Conservation (phyloP, 805 yeast genomes). For the Ogataea pignaliae region DNA sequence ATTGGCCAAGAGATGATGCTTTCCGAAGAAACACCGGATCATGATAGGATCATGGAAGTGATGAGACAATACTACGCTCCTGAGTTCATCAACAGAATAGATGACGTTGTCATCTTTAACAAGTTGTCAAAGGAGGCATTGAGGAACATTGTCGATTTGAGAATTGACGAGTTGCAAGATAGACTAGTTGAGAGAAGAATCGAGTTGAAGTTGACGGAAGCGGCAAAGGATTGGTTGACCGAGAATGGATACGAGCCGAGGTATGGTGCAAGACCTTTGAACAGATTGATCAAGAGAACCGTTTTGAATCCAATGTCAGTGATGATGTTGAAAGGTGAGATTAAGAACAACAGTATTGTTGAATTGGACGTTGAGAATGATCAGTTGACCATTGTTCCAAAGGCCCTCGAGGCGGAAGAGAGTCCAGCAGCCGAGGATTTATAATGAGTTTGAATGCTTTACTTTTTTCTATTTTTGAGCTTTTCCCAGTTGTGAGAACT, state of each 20-base stretch:
- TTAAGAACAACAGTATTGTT: constrained; percentile 55
- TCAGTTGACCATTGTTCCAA: constrained; percentile 8
- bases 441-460: too few species aligned
- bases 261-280: constrained; percentile 95
- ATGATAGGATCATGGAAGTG: constrained; percentile 56
- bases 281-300: constrained; percentile 78
- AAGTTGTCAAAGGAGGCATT: constrained; percentile 75
- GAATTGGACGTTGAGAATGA: constrained; percentile 42
- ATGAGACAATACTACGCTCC: constrained; percentile 83
- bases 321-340: constrained; percentile 72
- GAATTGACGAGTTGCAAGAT: constrained; percentile 76
- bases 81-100: constrained; percentile 90
- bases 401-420: not conserved
- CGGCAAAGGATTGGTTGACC: constrained; percentile 74
- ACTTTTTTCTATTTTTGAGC: too few species aligned
- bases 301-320: constrained; percentile 88
- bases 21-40: constrained; percentile 55
- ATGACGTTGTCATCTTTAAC: constrained; percentile 91
- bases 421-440: too few species aligned
- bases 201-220: constrained; percentile 43
- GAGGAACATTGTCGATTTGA: constrained; percentile 75
- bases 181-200: constrained; percentile 79
- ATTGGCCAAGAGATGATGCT: constrained; percentile 89
- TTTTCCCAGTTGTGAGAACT: too few species aligned
- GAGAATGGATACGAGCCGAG: constrained; percentile 84